phyloP scores from a whole-genome alignment of 2,329 filamentous ascomycete species.

The Chaetomium sp. region DNA sequence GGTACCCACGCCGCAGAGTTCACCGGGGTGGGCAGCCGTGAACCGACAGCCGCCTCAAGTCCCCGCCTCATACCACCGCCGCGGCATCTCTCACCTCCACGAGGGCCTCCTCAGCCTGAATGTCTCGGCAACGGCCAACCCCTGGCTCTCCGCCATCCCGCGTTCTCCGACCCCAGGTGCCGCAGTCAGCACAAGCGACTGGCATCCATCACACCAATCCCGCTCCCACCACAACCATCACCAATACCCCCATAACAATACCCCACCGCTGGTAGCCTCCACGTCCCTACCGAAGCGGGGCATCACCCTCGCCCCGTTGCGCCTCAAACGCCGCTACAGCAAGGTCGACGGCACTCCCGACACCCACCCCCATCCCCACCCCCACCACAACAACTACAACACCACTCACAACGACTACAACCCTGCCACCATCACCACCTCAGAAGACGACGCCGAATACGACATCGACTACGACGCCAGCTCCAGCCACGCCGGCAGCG shows the following conservation, averaged over 20 bases:
- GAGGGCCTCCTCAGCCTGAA: conserved; percentile 8
- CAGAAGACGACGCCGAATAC: not conserved
- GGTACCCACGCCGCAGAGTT: conserved; percentile 11
- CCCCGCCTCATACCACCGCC: not conserved
- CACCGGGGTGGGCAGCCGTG: conserved; percentile 38
- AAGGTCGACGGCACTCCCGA: conserved; percentile 37
- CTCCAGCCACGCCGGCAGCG: conserved; percentile 27
- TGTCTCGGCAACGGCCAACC: conserved; percentile 21
- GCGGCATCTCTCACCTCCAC: conserved; percentile 3
- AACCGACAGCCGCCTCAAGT: conserved; percentile 32
- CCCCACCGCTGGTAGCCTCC: not conserved
- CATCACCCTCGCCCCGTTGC: conserved; percentile 5
- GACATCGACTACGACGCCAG: conserved; percentile 28
- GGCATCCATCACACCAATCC: conserved; percentile 1
- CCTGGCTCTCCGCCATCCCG: conserved; percentile 31
- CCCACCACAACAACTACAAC: conserved; percentile 14
- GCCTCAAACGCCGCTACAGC: conserved; percentile 29
- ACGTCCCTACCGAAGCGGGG: not conserved
- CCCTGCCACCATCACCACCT: conserved; percentile 12
- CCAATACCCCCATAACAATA: conserved; percentile 25
- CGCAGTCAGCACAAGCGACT: not conserved
- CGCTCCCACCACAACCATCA: conserved; percentile 5
- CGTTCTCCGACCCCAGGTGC: conserved; percentile 16
- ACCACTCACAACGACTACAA: not conserved
- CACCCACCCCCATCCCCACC: not conserved